phyloP scores from a whole-genome alignment of 208 protist genomes.

The Vickermania ingenoplastis region DNA sequence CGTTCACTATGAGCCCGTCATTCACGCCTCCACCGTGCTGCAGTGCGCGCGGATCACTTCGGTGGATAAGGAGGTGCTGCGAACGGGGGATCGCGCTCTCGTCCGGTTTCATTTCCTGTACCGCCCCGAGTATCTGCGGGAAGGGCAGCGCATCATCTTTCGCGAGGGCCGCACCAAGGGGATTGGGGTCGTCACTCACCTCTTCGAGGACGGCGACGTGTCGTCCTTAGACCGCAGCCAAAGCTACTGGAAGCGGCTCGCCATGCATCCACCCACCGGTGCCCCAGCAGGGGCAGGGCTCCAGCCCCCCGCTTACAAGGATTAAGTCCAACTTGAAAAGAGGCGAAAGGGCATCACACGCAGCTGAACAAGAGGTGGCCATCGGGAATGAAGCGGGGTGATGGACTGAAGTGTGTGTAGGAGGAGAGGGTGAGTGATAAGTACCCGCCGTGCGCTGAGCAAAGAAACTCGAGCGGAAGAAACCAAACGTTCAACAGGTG shows the following conservation, averaged over 20 bases:
- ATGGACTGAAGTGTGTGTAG: too few relatives aligned
- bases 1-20: constrained; percentile 95
- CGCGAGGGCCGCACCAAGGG: constrained; percentile 92
- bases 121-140: constrained; percentile 89
- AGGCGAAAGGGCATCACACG: too few relatives aligned
- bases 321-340: too few relatives aligned
- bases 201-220: constrained; percentile 43
- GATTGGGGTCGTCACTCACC: constrained; percentile 77
- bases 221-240: constrained; percentile 27
- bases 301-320: too few relatives aligned
- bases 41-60: constrained; percentile 83
- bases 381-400: too few relatives aligned
- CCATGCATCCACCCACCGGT: not conserved
- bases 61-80: constrained; percentile 84
- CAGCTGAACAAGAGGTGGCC: too few relatives aligned
- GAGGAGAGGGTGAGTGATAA: too few relatives aligned
- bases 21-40: constrained; percentile 91
- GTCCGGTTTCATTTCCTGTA: constrained; percentile 93
- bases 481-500: too few relatives aligned
- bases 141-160: constrained; percentile 89
- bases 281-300: too few relatives aligned
- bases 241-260: constrained; percentile 11
- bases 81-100: constrained; percentile 91
- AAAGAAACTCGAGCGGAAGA: too few relatives aligned
- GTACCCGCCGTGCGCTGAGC: too few relatives aligned